These are phyloP conservation scores for Trametes cinnabarina DNA, from an alignment of 768 basidiomycete genomes.

Conservation along the genomic window DNA sequence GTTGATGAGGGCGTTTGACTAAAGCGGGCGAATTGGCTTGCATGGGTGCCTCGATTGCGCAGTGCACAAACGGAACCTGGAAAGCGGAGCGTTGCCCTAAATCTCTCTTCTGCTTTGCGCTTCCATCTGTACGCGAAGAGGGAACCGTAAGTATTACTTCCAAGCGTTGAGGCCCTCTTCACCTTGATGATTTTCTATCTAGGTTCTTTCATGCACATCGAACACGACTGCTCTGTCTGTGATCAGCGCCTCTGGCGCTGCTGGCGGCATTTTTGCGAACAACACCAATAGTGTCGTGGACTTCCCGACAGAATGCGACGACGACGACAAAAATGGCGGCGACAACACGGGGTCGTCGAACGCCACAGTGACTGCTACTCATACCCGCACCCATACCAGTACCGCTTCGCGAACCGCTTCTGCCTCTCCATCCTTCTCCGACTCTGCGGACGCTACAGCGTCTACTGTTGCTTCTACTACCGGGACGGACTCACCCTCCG, in stretches of 20 bases:
- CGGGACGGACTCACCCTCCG: slow-evolving; percentile 25
- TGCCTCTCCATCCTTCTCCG: slow-evolving; percentile 12
- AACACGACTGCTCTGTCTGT: slow-evolving; percentile 43
- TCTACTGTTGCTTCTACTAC: not conserved
- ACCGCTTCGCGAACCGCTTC: slow-evolving; percentile 19
- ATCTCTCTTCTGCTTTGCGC: slow-evolving; percentile 47
- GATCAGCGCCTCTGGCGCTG: slow-evolving; percentile 47
- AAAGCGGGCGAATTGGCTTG: slow-evolving; percentile 48
- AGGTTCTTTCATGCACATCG: slow-evolving; percentile 55
- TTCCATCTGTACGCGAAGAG: slow-evolving; percentile 41
- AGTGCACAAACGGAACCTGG: slow-evolving; percentile 45
- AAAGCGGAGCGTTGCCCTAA: slow-evolving; percentile 36
- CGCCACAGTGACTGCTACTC: not conserved
- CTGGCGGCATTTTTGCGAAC: slow-evolving; percentile 38
- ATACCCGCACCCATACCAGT: not conserved
- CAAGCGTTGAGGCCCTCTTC: too few relatives aligned
- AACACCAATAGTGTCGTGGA: slow-evolving; percentile 23
- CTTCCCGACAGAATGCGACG: slow-evolving; percentile 19
- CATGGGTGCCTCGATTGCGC: slow-evolving; percentile 38
- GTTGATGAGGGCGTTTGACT: not conserved
- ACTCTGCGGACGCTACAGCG: not conserved
- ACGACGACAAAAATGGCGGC: slow-evolving; percentile 4
- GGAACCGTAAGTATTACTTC: slow-evolving; percentile 43
- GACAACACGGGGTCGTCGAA: not conserved
- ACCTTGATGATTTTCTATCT: not conserved